phyloP scores from a whole-genome alignment of 2,329 filamentous ascomycete species.

The Graphilbum sp. region DNA sequence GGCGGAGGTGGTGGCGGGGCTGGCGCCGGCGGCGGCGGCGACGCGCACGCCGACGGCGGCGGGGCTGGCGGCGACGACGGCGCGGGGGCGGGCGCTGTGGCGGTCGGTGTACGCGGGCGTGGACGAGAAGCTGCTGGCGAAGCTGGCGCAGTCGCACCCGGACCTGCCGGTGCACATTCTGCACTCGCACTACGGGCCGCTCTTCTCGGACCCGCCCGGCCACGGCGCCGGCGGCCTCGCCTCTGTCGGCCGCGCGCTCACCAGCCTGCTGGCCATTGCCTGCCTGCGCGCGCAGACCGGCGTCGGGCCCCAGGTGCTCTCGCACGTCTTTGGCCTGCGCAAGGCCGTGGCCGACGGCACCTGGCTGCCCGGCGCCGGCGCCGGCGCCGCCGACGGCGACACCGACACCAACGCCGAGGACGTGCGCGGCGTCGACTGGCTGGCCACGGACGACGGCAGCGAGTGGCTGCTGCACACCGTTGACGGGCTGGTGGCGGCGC shows the following conservation, averaged over 20 bases:
- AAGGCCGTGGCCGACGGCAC: conserved; percentile 59
- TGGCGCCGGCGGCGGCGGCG: conserved; percentile 38
- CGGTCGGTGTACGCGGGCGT: conserved; percentile 62
- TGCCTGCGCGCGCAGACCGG: conserved; percentile 66
- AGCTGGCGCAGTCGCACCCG: conserved; percentile 60
- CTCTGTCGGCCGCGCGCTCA: conserved; percentile 52
- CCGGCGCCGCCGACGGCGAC: neutral
- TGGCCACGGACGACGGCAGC: conserved; percentile 48
- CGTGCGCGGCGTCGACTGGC: conserved; percentile 38
- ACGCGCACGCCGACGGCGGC: conserved; percentile 34
- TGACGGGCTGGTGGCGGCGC: conserved; percentile 37
- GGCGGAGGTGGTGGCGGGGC: conserved; percentile 28
- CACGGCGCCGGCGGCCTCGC: conserved; percentile 25
- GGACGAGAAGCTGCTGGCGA: conserved; percentile 51
- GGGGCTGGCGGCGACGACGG: conserved; percentile 37
- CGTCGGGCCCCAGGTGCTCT: conserved; percentile 66
- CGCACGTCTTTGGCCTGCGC: conserved; percentile 64
- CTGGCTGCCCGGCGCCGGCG: conserved; percentile 17
- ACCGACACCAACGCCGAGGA: conserved; percentile 15
- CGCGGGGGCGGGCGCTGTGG: conserved; percentile 53
- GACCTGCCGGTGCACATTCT: conserved; percentile 72
- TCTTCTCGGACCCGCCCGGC: conserved; percentile 51
- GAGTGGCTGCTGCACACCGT: conserved; percentile 45
- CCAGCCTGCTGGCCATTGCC: conserved; percentile 55
- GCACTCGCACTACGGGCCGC: conserved; percentile 53